Evolutionary conservation across 2,329 filamentous ascomycete genomes (phyloP), one percentile per base, ranked within the genome.

Genomic region (Epichloe aotearoae): DNA sequence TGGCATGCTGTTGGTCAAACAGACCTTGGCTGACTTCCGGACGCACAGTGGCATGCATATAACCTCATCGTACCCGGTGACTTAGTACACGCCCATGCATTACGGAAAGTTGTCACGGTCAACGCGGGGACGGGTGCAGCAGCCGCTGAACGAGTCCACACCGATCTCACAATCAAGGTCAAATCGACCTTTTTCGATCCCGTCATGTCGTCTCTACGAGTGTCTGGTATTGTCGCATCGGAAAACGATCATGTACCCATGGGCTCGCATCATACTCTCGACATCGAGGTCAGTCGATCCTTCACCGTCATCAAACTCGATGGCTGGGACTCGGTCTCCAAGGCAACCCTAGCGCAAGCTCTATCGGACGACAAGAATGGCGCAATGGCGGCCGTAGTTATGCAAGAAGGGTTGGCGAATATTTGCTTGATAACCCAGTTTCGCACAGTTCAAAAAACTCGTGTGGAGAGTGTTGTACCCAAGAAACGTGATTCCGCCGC

Each of bases 321-420:
- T 50, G 68, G 89, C 41, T 98, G 93, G 93, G 93, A 98, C 66
- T 90, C 85, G 57, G 82, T 98, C 11, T 87, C 90, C 3, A 72
- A 84, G 46, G 82, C 86, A 53, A 84, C 86, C 44, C 76, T 98
- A 11, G 74, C 79, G 51, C 88, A 95, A 64, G 84, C 89, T 1
- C 76, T 91, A 14, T 83, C 87, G 59, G 81, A 86, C 58, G 84
- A 88, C 56, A 83, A 84, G 61, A 82, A 86, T 54, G 89, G 88
- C 1, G 85, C 91, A 54, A 77, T 95, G 17, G 88, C 89, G 50
- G 91, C 93, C 0, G 84, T 97, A 1, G 86, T 97, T 23, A 91
- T 98, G 85, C 87, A 95, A 60, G 91, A 97, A 61, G 86, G 86
- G 15, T 67, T 86, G 15, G 86, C 88, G 52, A 88, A 90, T 64